Base-by-base conservation (phyloP, 257 asterid species). In the Fraxinus anomala region DNA sequence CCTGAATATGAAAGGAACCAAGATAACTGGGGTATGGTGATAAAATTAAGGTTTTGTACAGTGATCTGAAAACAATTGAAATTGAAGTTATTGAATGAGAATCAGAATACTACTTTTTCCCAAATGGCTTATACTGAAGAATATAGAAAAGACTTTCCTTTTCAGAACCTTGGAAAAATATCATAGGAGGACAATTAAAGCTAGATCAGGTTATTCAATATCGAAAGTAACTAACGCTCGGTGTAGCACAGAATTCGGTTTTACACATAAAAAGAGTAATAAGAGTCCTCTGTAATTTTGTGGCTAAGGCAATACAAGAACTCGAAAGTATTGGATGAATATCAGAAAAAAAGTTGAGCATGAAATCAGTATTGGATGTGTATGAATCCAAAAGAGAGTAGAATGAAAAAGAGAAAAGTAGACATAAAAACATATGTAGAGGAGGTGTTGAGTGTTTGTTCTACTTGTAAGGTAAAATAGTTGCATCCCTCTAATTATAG, bases 91-190 rank as follows among this genome's bases (percentile, higher is more conserved):
- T 66, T 80, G 85, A 78, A 78, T 54, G 80, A 82, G 88, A 87
- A 87, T 87, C 81, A 79, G 86, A 83, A 86, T 79, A 75, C 82
- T 70, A 54, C 73, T 74, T 78, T 81, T 80, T 68, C 33, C 69
- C 54, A 74, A 71, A 73, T 70, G 76, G 84, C 79, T 76, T 78
- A 80, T 67, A 74, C 78, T 24, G 33, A 77, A 87, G 85, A 86
- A 82, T 82, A 77, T 78, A 1, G 37, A 65, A 82, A 83, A 77
- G 77, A 13, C 31, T 56, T 23, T 47, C 71, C 82, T 70, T 80
- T 82, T 68, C 78, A 75, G 82, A 82, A 79, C 67, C 81, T 78
- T 37, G 70, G 73, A 67, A 78, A 80, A 24, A 75, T 36, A 42
- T 66, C n/a, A 68, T 51, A n/a, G 12, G 21, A 6, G 8, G 10